Conservation (phyloP, 306 rosid species). For the Vigna unguiculata region DNA sequence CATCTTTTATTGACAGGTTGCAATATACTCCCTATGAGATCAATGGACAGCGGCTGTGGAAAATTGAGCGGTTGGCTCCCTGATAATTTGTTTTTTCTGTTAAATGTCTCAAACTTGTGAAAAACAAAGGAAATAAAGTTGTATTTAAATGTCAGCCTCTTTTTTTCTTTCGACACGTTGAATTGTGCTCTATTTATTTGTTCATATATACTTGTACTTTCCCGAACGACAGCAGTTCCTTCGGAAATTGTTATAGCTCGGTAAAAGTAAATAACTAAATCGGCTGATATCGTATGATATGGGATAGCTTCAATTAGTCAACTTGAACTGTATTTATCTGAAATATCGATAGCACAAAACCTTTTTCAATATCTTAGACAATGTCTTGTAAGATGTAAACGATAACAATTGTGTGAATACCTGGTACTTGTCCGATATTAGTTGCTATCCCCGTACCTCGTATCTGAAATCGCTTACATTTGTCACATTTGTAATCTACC, state of each 20-base stretch:
- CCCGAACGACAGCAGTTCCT: background rate
- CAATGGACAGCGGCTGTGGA: slow-evolving; percentile 75
- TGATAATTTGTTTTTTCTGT: slow-evolving; percentile 45
- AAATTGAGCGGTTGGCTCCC: slow-evolving; percentile 90
- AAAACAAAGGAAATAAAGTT: slow-evolving; percentile 36
- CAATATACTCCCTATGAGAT: slow-evolving; percentile 72
- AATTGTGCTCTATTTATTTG: background rate
- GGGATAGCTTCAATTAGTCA: slow-evolving; percentile 24
- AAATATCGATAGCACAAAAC: background rate
- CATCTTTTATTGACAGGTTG: slow-evolving; percentile 69
- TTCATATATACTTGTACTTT: background rate
- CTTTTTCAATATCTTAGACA: background rate
- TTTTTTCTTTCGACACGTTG: background rate
- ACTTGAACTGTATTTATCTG: background rate
- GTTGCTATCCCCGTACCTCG: background rate
- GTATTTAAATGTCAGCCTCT: background rate
- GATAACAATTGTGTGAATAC: background rate
- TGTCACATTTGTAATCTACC: background rate
- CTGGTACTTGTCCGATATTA: too few species aligned
- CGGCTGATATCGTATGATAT: background rate
- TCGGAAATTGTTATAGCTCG: slow-evolving; percentile 1
- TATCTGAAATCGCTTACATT: background rate
- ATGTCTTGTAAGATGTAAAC: background rate
- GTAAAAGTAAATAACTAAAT: slow-evolving; percentile 1
- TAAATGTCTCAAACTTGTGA: slow-evolving; percentile 47